A percentile compares a stretch with the other conserved stretches of the same genome.
phyloP scores from a whole-genome alignment of 208 protist species.

The Crithidia bombi region DNA sequence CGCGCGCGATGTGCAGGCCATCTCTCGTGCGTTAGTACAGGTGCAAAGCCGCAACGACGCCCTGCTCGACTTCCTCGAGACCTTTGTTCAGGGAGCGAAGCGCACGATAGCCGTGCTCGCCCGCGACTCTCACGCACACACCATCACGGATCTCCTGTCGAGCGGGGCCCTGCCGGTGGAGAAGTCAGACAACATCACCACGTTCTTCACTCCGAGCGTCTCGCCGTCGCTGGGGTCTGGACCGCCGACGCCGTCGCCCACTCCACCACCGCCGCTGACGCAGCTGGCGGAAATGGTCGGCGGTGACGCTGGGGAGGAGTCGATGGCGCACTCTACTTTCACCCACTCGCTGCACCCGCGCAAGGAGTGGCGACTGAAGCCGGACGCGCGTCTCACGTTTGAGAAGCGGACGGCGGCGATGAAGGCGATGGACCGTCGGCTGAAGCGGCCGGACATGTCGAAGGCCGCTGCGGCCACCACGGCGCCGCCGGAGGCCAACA shows the following conservation, averaged over 20 bases:
- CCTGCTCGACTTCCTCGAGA: conserved; percentile 49
- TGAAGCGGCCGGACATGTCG: background rate
- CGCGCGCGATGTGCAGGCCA: conserved; percentile 28
- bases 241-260: background rate
- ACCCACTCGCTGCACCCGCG: conserved; percentile 9
- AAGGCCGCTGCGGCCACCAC: background rate
- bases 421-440: conserved; percentile 14
- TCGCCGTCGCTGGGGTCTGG: background rate
- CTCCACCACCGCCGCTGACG: conserved; percentile 13
- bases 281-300: conserved; percentile 11
- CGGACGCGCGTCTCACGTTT: conserved; percentile 1
- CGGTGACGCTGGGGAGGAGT: background rate
- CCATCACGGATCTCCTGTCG: conserved; percentile 30
- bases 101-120: conserved; percentile 22
- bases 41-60: conserved; percentile 47
- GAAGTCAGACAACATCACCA: conserved; percentile 7
- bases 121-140: conserved; percentile 26
- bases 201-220: conserved; percentile 25
- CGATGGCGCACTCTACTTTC: background rate
- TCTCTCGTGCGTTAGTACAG: conserved; percentile 27
- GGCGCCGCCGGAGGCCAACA: background rate
- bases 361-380: conserved; percentile 34
- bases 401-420: conserved; percentile 14
- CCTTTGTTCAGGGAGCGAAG: conserved; percentile 32
- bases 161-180: conserved; percentile 19